A percentile compares a stretch with the other conserved stretches of the same genome.
These are phyloP conservation scores for Citrus unshiu DNA, from an alignment of 345 rosid species.

Conservation along the genomic window DNA sequence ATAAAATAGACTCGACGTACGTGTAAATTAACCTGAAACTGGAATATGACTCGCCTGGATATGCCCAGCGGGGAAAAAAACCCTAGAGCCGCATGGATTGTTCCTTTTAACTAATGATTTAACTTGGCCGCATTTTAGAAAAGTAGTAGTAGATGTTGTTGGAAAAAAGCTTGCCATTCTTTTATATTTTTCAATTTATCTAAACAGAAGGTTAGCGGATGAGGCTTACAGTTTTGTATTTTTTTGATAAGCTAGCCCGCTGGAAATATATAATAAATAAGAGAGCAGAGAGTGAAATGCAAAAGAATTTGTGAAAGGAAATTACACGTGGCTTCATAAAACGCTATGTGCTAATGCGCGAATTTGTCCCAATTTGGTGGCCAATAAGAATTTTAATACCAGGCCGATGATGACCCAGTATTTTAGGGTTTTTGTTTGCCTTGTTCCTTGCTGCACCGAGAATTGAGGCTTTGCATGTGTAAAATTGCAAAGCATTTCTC, in stretches of 20 bases:
- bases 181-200: neutral
- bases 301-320: neutral
- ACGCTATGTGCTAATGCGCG: neutral
- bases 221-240: neutral
- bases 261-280: neutral
- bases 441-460: neutral
- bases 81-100: slow-evolving; percentile 19
- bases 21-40: neutral
- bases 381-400: neutral
- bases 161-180: slow-evolving; percentile 19
- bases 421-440: neutral
- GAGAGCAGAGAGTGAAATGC: neutral
- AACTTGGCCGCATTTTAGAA: slow-evolving; percentile 9
- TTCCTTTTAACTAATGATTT: neutral
- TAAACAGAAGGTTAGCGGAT: neutral
- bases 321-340: neutral
- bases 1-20: neutral
- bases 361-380: neutral
- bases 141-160: neutral
- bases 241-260: no score
- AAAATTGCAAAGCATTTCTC: no score
- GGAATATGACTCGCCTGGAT: slow-evolving; percentile 15
- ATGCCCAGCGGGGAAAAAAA: slow-evolving; percentile 16
- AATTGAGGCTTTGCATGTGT: neutral
- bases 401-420: slow-evolving; percentile 1